phyloP scores from a whole-genome alignment of 2,329 filamentous ascomycete genomes.

The Lecanoromycetidae sp. region DNA sequence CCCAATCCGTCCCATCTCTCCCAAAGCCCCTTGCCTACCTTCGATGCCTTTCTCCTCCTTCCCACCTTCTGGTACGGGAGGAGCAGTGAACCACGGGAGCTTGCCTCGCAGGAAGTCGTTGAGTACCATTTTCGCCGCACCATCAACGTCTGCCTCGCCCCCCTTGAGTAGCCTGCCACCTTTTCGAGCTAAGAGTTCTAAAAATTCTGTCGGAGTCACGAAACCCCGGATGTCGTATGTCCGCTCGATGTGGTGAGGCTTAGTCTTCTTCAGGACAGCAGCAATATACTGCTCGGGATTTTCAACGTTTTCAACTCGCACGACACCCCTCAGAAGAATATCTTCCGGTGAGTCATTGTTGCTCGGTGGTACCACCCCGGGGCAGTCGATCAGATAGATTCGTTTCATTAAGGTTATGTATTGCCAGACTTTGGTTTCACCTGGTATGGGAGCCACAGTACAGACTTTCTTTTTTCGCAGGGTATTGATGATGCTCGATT shows the following conservation, averaged over 20 bases:
- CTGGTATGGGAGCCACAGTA: conserved; percentile 85
- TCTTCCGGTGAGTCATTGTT: conserved; percentile 73
- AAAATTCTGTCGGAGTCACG: conserved; percentile 64
- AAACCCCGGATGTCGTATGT: conserved; percentile 83
- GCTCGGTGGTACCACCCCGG: conserved; percentile 87
- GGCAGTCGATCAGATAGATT: conserved; percentile 92
- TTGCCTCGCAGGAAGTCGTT: conserved; percentile 94
- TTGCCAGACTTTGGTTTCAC: conserved; percentile 96
- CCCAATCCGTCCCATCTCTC: conserved; percentile 72
- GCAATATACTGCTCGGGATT: conserved; percentile 93
- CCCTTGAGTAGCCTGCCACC: conserved; percentile 75
- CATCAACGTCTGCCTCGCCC: conserved; percentile 89
- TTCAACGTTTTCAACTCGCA: conserved; percentile 89
- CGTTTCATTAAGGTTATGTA: conserved; percentile 93
- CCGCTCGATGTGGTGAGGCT: conserved; percentile 76
- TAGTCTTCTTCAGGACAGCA: conserved; percentile 66
- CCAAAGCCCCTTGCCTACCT: conserved; percentile 64
- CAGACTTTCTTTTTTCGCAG: conserved; percentile 89
- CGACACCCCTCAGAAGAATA: conserved; percentile 78
- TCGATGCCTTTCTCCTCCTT: conserved; percentile 45
- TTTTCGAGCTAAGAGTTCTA: conserved; percentile 79
- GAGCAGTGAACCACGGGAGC: conserved; percentile 88
- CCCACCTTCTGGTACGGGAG: conserved; percentile 48
- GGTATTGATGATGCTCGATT: conserved; percentile 95
- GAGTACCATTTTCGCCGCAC: conserved; percentile 90